Evolutionary conservation across 129 eudicot species (phyloP), one percentile per base, ranked within the genome.

Genomic region (Flaveria robusta): DNA sequence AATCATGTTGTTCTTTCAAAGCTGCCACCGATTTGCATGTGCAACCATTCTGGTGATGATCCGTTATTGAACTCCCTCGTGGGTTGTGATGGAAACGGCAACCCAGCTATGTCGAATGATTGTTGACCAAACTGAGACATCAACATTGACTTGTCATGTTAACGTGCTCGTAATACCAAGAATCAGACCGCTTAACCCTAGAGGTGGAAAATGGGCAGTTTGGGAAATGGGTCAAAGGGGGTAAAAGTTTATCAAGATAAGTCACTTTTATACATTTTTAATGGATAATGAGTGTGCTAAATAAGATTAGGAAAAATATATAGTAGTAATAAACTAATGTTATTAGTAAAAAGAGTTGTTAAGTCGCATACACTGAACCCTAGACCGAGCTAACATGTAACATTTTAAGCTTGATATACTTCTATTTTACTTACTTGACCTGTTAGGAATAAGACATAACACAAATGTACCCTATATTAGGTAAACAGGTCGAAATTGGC

Each of bases 41-140:
- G 97, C 74, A 94, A 79, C 99, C 97, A 95, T 67, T 95, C 99
- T n/a, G 99, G 97, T 37, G 99, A 89, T 14, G 99, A 71, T 41
- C 96, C 94, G 72, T 97, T 85, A 45, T 78, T 91, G 70, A 87
- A 86, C 49, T 91, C 96, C 74, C 97, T 79, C 27, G 89, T 66
- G 76, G 88, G 79, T 89, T 91, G 99, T 55, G 99, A 86, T 22
- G 82, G 84, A 80, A 82, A 95, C 29, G 86, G 79, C 81, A 87
- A 76, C 20, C 86, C 86, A 12, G 84, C 77, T 83, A 87, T 72
- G 64, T 94, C 98, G 73, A 81, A 91, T 56, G 92, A 55, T 84
- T 84, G 96, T 79, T 94, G 97, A 80, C 86, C 91, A 79, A 85
- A 94, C 98, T 90, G 96, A 71, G 81, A 82, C 84, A 68, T 54